Evolutionary conservation across 2,329 filamentous ascomycete genomes (phyloP), one percentile per base, ranked within the genome.

Genomic region (Escovopsis sp.): DNA sequence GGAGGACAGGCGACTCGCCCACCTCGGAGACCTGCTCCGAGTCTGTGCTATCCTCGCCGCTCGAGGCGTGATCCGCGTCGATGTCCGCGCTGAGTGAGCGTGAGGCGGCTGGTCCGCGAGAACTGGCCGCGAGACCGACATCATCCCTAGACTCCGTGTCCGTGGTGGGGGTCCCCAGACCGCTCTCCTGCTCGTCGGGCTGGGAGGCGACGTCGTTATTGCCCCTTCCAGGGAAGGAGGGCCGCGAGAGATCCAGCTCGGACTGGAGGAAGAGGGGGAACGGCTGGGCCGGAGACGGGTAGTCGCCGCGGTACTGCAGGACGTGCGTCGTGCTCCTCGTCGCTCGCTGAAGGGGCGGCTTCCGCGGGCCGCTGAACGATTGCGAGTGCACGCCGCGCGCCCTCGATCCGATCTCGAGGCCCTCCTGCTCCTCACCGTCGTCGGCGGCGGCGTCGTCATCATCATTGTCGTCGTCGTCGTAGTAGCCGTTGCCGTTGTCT

Each of bases 391-490:
- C 11, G 10, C 36, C 42, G 2, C 46, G 48, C 3, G 42, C 45
- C 4, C 56, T 57, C 3, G 51, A 47, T 2, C 51, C 44, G 47
- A 66, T 61, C 43, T 66, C 62, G 2, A 61, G 44, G 4, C 53
- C 53, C 39, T 66, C 62, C 9, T 25, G 8, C 27, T 65, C 61
- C 27, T 61, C 56, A 13, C 60, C 60, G 0, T 61, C 61, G 12
- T 64, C 60, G 1, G 62, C 58, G 31, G 63, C 61, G 4, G 61
- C 65, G 4, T 65, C 43, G 3, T 49, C 55, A 13, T 54, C 51
- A 11, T 65, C 61, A 11, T 25, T 11, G 7, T 25, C 21, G 0
- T 61, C 61, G 12, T 64, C 60, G 1, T 62, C 58, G 31, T 64
- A 60, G 4, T 61, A 65, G 4, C 65, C 43, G 3, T 49, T 55